Conservation (phyloP, 2,329 filamentous ascomycete genomes). For the Colletotrichum tanaceti region DNA sequence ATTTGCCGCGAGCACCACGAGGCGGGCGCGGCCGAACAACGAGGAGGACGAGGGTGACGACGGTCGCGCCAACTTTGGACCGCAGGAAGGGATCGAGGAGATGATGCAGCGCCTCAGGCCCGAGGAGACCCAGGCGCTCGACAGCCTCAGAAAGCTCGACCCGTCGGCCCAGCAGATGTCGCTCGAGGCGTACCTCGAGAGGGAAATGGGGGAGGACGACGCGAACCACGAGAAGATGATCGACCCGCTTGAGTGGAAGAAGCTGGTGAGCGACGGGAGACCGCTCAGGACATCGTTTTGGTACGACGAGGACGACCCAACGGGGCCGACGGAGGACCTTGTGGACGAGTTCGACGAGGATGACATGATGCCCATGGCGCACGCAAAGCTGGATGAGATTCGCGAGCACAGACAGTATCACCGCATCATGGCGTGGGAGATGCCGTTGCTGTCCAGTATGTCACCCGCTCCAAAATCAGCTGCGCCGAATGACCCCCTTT, state of each 20-base stretch:
- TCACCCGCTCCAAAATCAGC: constrained; percentile 40
- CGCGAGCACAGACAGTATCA: constrained; percentile 90
- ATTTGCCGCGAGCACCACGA: constrained; percentile 47
- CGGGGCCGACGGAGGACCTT: constrained; percentile 61
- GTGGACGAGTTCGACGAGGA: constrained; percentile 78
- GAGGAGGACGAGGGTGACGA: constrained; percentile 42
- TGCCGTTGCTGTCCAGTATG: constrained; percentile 90
- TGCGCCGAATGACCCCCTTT: background rate
- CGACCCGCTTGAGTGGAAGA: constrained; percentile 41
- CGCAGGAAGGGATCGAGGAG: constrained; percentile 34
- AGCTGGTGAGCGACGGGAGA: constrained; percentile 42
- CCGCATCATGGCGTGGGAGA: constrained; percentile 91
- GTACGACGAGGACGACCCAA: constrained; percentile 62
- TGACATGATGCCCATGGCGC: constrained; percentile 84
- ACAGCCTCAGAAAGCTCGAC: constrained; percentile 49
- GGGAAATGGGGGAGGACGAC: constrained; percentile 24
- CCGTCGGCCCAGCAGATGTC: constrained; percentile 39
- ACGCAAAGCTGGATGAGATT: constrained; percentile 88
- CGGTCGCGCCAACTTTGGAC: constrained; percentile 18
- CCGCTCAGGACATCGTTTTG: constrained; percentile 58
- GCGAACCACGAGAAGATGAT: constrained; percentile 22
- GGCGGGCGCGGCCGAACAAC: constrained; percentile 35
- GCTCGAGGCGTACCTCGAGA: constrained; percentile 32
- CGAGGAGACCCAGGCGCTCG: constrained; percentile 43
- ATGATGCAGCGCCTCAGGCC: constrained; percentile 37